A percentile compares a stretch with the other conserved stretches of the same genome.
These are phyloP conservation scores for Thielaviopsis cerberus DNA, from an alignment of 2,329 filamentous ascomycete species.

Conservation along the genomic window DNA sequence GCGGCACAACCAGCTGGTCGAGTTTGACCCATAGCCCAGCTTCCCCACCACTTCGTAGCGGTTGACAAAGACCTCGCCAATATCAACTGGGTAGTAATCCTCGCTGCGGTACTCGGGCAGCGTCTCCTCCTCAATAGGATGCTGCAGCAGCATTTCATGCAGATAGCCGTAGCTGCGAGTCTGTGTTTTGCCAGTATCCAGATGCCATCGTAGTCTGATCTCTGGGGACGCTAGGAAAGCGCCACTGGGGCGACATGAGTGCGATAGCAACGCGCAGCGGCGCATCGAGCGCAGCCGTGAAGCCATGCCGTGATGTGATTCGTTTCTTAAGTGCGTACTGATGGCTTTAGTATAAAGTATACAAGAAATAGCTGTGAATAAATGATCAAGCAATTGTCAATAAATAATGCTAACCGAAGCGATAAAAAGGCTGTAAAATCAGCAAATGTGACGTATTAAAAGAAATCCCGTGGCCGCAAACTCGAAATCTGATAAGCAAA, in stretches of 20 bases:
- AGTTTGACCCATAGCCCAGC: constrained; percentile 16
- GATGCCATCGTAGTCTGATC: neutral
- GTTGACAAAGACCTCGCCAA: constrained; percentile 14
- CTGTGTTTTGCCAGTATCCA: neutral
- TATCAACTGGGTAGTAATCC: constrained; percentile 15
- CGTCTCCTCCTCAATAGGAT: constrained; percentile 15
- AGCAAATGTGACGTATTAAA: neutral
- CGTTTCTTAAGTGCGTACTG: neutral
- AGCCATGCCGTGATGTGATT: neutral
- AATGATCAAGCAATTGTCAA: neutral
- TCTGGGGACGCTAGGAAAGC: neutral
- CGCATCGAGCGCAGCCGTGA: neutral
- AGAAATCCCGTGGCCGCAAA: neutral
- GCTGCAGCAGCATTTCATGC: constrained; percentile 10
- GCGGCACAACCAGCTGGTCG: constrained; percentile 16
- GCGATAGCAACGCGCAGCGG: neutral
- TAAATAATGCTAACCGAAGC: neutral
- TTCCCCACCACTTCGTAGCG: constrained; percentile 16
- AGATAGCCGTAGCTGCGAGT: constrained; percentile 6
- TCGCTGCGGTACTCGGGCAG: constrained; percentile 14
- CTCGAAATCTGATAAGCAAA: neutral
- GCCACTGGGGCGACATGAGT: neutral
- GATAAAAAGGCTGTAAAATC: neutral
- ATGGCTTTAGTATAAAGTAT: neutral
- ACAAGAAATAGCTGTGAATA: no score